These are phyloP conservation scores for Cercis canadensis DNA, from an alignment of 306 rosid genomes.

Conservation along the genomic window DNA sequence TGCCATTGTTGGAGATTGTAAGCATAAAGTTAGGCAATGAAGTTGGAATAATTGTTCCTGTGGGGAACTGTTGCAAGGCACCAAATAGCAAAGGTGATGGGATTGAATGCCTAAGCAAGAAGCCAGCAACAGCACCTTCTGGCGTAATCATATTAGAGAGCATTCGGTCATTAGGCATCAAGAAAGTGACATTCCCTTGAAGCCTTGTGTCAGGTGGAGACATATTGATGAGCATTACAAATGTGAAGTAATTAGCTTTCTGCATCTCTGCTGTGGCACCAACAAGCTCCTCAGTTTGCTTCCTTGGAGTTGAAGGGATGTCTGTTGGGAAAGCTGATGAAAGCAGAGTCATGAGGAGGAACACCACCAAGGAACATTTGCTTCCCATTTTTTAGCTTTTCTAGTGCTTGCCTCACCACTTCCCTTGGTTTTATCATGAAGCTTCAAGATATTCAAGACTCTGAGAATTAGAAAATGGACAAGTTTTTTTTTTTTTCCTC, in stretches of 20 bases:
- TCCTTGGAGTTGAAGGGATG: constrained; percentile 6
- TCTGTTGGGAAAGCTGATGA: constrained; percentile 23
- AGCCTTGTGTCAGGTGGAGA: constrained; percentile 45
- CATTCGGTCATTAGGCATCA: constrained; percentile 73
- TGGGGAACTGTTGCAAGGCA: constrained; percentile 53
- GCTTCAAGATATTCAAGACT: background rate
- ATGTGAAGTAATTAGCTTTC: constrained; percentile 70
- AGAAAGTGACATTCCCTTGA: constrained; percentile 57
- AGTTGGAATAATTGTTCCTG: constrained; percentile 61
- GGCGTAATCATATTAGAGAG: constrained; percentile 40
- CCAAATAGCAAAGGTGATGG: constrained; percentile 63
- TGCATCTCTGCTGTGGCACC: constrained; percentile 65
- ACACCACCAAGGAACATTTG: background rate
- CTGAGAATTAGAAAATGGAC: background rate
- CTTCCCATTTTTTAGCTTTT: constrained; percentile 31
- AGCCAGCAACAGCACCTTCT: constrained; percentile 33
- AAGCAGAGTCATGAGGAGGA: constrained; percentile 10
- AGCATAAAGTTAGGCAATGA: constrained; percentile 53
- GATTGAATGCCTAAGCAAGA: constrained; percentile 67
- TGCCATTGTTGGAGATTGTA: constrained; percentile 59
- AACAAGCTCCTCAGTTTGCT: constrained; percentile 35
- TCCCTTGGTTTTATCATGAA: constrained; percentile 40
- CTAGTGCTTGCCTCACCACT: constrained; percentile 13
- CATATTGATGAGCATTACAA: constrained; percentile 66
- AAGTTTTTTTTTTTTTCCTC: too few relatives aligned